Conservation (phyloP, 306 rosid genomes). For the Rubus idaeus region DNA sequence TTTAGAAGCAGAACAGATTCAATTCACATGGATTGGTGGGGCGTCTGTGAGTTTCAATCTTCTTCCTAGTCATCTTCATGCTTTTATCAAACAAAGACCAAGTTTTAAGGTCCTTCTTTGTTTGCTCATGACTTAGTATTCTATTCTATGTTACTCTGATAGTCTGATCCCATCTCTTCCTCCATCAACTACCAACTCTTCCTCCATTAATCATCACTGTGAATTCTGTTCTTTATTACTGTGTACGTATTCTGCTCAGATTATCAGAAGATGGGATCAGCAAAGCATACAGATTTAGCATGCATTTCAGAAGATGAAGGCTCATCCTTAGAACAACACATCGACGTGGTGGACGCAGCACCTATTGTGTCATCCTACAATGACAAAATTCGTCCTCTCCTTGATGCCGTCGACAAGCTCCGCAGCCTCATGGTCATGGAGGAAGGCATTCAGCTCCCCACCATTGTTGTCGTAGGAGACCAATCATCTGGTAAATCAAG, state of each 20-base stretch:
- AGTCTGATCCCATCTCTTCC: too few relatives aligned
- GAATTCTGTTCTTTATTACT: too few relatives aligned
- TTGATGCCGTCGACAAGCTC: not conserved
- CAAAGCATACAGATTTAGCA: not conserved
- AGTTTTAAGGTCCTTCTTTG: too few relatives aligned
- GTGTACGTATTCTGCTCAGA: too few relatives aligned
- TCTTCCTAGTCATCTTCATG: too few relatives aligned
- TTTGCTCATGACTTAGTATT: too few relatives aligned
- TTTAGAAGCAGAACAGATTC: not conserved
- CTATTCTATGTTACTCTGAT: too few relatives aligned
- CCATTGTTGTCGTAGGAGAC: constrained; percentile 1
- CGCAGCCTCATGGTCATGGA: not conserved
- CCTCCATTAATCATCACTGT: not conserved
- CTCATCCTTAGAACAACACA: not conserved
- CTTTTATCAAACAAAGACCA: too few relatives aligned
- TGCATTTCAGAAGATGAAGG: not conserved
- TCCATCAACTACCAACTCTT: too few relatives aligned
- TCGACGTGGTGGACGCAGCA: not conserved
- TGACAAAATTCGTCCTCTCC: not conserved
- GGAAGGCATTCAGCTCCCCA: constrained; percentile 1
- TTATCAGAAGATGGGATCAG: not conserved
- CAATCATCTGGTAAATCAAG: not conserved
- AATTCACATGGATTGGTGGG: not conserved
- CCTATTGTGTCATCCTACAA: constrained; percentile 4
- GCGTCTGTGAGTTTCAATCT: not conserved